Base-by-base conservation (phyloP, 2,329 filamentous ascomycete species). In the Clathrospora elynae region DNA sequence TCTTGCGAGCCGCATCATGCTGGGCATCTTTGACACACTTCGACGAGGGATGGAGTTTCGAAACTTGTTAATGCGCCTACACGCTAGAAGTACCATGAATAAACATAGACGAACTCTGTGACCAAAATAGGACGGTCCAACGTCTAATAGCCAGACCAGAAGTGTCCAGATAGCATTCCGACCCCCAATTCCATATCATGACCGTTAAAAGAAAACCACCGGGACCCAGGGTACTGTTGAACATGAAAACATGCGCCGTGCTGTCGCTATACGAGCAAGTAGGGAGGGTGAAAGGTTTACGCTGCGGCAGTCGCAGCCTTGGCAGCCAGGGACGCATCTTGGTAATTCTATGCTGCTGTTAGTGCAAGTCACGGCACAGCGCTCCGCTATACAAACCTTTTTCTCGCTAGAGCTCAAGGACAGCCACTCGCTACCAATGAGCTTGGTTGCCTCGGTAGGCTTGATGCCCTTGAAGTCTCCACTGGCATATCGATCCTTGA, bases 381-480 rank as follows among this genome's bases (percentile, higher is more conserved):
- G 26, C 10, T 18, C 5, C 4, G 19, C 24, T 10, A 22, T 12
- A 48, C 57, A 18, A 59, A 78, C 78, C 71, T 78, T 67, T 58
- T 75, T 78, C 57, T 80, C 73, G n/a, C 50, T 58, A 7, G 64
- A 64, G 38, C 62, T 65, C 32, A 83, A 59, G 2, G 59, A 69
- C 41, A 73, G 75, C 73, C 72, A 83, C 57, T 83, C 79, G 19
- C 64, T 51, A 0, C 35, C 45, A 12, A 78, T 61, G 25, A 78
- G 58, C 50, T 66, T 74, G 5, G 55, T 5, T 2, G 65, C 53
- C 2, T 84, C 78, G 0, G 3, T 2, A 0, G 70, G 0, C 0
- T 38, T 6, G 43, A 83, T 73, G 32, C 74, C 68, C 43, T 73
- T 75, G 41, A 81, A 73, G 36, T 84, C 82, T 13, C 76, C 76